Evolutionary conservation across 75 land plant species (phyloP).

Genomic region (Cunninghamia lanceolata): DNA sequence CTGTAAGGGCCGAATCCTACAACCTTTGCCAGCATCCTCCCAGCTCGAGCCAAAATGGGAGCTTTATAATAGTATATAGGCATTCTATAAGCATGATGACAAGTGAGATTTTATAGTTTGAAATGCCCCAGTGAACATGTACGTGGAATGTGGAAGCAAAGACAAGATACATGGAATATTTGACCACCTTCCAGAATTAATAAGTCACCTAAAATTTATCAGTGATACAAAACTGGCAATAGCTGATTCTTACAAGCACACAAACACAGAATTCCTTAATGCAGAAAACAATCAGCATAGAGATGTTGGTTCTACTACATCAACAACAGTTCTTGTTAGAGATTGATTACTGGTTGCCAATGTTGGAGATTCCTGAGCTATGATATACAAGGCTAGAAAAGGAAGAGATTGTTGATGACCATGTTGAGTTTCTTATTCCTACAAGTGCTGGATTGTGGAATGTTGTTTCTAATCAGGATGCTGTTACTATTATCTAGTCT

Average conservation of each 20-base stretch:
- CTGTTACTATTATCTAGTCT: constrained; percentile 60
- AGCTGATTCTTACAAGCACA: constrained; percentile 70
- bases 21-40: too few species aligned
- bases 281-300: constrained; percentile 56
- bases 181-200: too few species aligned
- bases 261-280: constrained; percentile 68
- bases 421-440: constrained; percentile 41
- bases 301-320: constrained; percentile 89
- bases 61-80: too few species aligned
- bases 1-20: too few species aligned
- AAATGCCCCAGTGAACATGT: too few species aligned
- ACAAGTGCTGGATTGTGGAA: constrained; percentile 58
- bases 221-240: constrained; percentile 75
- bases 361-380: constrained; percentile 91
- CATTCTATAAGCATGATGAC: too few species aligned
- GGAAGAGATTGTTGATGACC: constrained; percentile 40
- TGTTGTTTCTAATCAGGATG: constrained; percentile 66
- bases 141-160: too few species aligned
- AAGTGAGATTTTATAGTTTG: too few species aligned
- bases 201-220: constrained; percentile 69
- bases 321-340: constrained; percentile 70
- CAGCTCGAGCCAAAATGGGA: too few species aligned
- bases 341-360: constrained; percentile 75
- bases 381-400: constrained; percentile 62
- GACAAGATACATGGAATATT: too few species aligned